A percentile compares a stretch with the other conserved stretches of the same genome.
phyloP scores from a whole-genome alignment of 805 yeast species.

The Cyberlindnera galapagoensis region DNA sequence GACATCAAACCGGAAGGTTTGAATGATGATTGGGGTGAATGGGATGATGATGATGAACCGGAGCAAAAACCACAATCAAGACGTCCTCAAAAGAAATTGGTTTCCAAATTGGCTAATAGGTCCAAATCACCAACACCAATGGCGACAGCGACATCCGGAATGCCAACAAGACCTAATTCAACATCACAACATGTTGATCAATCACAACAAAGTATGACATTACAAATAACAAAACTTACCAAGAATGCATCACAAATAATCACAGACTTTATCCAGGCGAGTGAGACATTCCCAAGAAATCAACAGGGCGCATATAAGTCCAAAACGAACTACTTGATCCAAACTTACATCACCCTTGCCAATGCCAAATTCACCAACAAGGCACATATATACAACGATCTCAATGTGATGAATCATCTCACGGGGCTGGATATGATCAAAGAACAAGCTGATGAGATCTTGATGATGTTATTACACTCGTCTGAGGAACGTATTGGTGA shows the following conservation, averaged over 20 bases:
- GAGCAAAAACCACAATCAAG: constrained; percentile 5
- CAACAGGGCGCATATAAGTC: constrained; percentile 11
- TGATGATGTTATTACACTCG: constrained; percentile 8
- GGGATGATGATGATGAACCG: constrained; percentile 2
- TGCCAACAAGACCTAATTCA: background rate
- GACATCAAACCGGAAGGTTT: background rate
- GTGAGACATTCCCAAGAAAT: constrained; percentile 5
- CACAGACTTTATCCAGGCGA: constrained; percentile 12
- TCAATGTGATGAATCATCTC: constrained; percentile 5
- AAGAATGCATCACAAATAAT: constrained; percentile 9
- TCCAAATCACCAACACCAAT: constrained; percentile 11
- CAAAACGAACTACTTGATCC: constrained; percentile 14
- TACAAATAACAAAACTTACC: constrained; percentile 10
- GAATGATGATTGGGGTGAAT: constrained; percentile 2
- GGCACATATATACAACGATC: constrained; percentile 19
- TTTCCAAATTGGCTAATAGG: constrained; percentile 15
- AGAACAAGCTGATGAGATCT: constrained; percentile 34
- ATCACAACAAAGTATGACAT: background rate
- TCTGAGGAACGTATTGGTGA: constrained; percentile 9
- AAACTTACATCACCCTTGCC: constrained; percentile 15
- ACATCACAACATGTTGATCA: background rate
- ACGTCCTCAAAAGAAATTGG: constrained; percentile 6
- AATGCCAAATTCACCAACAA: constrained; percentile 8
- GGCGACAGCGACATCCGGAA: constrained; percentile 5
- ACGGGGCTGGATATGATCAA: constrained; percentile 25